A percentile compares a stretch with the other conserved stretches of the same genome.
Evolutionary conservation across 225 moss, liverwort and hornwort genomes (phyloP).

Genomic region (Anthoceros angustus): DNA sequence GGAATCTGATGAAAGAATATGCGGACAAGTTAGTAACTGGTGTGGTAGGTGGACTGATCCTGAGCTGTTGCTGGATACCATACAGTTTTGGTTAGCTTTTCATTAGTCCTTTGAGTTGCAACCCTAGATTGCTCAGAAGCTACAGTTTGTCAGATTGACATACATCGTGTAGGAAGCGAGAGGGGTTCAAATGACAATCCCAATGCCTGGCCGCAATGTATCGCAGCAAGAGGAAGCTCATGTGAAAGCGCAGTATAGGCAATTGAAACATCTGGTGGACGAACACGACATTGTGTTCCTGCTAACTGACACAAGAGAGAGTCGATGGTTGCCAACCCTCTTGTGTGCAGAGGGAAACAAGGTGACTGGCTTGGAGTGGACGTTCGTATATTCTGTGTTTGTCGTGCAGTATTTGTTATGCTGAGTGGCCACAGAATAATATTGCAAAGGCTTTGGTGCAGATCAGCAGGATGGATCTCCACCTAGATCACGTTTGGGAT

Average conservation of each 20-base stretch:
- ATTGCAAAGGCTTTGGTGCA: constrained; percentile 13
- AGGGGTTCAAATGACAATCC: constrained; percentile 69
- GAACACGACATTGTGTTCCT: constrained; percentile 80
- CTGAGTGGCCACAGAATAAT: too few relatives aligned
- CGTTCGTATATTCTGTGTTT: not conserved
- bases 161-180: constrained; percentile 40
- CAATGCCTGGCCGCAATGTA: constrained; percentile 92
- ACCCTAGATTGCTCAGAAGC: not conserved
- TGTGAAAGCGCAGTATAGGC: constrained; percentile 47
- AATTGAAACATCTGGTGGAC: constrained; percentile 53
- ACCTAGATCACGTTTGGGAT: constrained; percentile 48
- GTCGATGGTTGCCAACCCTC: constrained; percentile 95
- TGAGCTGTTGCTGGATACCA: not conserved
- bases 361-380: constrained; percentile 24
- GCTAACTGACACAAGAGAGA: constrained; percentile 92
- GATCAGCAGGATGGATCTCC: constrained; percentile 30
- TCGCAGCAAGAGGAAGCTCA: constrained; percentile 38
- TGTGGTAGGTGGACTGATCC: constrained; percentile 62
- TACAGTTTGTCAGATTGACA: not conserved
- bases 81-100: not conserved
- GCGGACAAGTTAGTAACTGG: too few relatives aligned
- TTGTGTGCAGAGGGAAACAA: constrained; percentile 86
- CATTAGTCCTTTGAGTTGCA: not conserved
- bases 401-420: too few relatives aligned
- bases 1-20: too few relatives aligned